Evolutionary conservation across 148 eudicot species (phyloP).

Genomic region (Vaccinium corymbosum): DNA sequence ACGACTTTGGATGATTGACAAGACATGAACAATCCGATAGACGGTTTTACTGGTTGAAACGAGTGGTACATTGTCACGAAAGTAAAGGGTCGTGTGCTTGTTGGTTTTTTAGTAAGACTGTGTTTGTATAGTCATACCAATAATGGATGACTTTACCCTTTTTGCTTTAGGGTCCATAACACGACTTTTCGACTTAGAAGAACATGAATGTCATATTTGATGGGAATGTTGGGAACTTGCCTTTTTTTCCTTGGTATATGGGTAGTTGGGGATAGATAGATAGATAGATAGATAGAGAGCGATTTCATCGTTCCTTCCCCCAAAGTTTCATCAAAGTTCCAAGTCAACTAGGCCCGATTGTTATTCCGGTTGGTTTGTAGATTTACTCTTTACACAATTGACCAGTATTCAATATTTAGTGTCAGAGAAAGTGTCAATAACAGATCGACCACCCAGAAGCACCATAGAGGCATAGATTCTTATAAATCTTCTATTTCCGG

Average conservation of each 20-base stretch:
- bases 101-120: no score
- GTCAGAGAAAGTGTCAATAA: no score
- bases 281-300: background rate
- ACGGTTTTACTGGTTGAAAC: no score
- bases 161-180: slow-evolving; percentile 2
- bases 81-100: background rate
- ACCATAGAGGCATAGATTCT: no score
- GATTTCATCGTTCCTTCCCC: background rate
- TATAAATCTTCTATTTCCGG: no score
- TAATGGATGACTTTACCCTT: background rate
- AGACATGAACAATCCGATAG: no score
- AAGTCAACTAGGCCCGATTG: no score
- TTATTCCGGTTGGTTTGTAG: no score
- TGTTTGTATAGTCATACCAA: background rate
- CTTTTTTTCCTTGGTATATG: background rate
- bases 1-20: no score
- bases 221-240: background rate
- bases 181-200: background rate
- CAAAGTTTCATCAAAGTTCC: background rate
- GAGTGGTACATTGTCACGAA: background rate
- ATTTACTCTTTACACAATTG: no score
- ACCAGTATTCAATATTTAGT: no score
- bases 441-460: no score
- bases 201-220: background rate
- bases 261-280: background rate